Conservation (phyloP, 1,284 basidiomycete species). For the Rhodotorula sp. region DNA sequence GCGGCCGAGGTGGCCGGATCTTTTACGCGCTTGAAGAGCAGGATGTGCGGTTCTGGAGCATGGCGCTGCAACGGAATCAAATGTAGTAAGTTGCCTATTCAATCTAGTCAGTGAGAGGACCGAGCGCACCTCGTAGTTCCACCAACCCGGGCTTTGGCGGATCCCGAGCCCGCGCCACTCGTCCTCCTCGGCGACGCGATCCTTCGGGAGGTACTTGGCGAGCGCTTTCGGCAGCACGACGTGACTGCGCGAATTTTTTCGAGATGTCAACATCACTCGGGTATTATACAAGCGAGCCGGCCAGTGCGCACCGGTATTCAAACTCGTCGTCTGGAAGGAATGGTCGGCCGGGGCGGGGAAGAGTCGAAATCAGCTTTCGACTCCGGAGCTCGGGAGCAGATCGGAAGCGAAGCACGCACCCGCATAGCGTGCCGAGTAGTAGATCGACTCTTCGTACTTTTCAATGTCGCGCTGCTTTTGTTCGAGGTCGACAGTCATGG, state of each 20-base stretch:
- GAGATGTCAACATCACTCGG: too few relatives aligned
- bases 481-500: slow-evolving; percentile 9
- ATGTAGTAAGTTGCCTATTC: neutral
- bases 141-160: slow-evolving; percentile 41
- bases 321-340: slow-evolving; percentile 24
- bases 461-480: slow-evolving; percentile 30
- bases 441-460: slow-evolving; percentile 23
- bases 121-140: slow-evolving; percentile 23
- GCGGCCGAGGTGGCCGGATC: slow-evolving; percentile 8
- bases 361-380: neutral
- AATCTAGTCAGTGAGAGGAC: neutral
- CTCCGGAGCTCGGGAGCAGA: too few relatives aligned
- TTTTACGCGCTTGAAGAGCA: slow-evolving; percentile 43
- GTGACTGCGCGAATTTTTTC: slow-evolving; percentile 19
- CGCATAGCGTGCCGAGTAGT: slow-evolving; percentile 5
- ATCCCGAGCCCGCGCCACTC: slow-evolving; percentile 42
- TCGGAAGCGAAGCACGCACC: neutral
- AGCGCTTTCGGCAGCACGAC: slow-evolving; percentile 44
- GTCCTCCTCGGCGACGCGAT: slow-evolving; percentile 37
- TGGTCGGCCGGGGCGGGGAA: neutral
- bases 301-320: slow-evolving; percentile 30
- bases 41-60: slow-evolving; percentile 42
- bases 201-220: slow-evolving; percentile 41
- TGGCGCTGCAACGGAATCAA: neutral
- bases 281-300: neutral